Percentiles rank a stretch among this genome's conserved stretches.
Conservation (phyloP, 352 stramenopile species). For the Phytophthora gonapodyides region DNA sequence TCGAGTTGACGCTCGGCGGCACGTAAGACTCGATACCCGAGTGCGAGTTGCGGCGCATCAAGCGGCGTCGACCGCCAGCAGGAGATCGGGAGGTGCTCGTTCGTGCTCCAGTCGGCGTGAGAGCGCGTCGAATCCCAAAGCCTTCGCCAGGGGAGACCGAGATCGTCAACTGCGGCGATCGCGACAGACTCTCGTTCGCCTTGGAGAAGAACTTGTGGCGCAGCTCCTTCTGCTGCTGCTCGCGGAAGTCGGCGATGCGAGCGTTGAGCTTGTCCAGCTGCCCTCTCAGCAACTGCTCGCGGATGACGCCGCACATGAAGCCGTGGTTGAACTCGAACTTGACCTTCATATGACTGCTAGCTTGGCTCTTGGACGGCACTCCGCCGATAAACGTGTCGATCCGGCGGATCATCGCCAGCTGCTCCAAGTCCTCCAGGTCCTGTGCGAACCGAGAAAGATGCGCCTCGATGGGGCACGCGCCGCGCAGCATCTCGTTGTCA, state of each 20-base stretch:
- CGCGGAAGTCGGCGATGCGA: constrained; percentile 70
- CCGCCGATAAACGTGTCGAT: constrained; percentile 80
- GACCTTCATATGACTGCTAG: constrained; percentile 54
- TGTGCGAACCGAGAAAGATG: constrained; percentile 67
- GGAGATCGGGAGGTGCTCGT: constrained; percentile 27
- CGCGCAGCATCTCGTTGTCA: constrained; percentile 74
- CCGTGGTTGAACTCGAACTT: constrained; percentile 89
- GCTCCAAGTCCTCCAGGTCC: constrained; percentile 77
- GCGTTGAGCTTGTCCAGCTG: constrained; percentile 83
- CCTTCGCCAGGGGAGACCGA: constrained; percentile 3
- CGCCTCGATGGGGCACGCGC: constrained; percentile 69
- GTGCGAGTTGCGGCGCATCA: constrained; percentile 34
- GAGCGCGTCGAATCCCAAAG: constrained; percentile 30
- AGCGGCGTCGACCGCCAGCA: constrained; percentile 1
- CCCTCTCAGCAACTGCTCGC: constrained; percentile 78
- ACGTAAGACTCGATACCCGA: constrained; percentile 22
- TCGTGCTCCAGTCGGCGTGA: constrained; percentile 40
- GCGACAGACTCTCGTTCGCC: constrained; percentile 61
- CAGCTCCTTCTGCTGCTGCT: constrained; percentile 77
- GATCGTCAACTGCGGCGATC: constrained; percentile 41
- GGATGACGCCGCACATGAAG: constrained; percentile 87
- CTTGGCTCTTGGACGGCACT: constrained; percentile 47
- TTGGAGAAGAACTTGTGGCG: constrained; percentile 82
- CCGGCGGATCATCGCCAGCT: constrained; percentile 76
- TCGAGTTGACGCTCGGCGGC: neutral